Base-by-base conservation (phyloP, 345 rosid species). In the Passiflora organensis region DNA sequence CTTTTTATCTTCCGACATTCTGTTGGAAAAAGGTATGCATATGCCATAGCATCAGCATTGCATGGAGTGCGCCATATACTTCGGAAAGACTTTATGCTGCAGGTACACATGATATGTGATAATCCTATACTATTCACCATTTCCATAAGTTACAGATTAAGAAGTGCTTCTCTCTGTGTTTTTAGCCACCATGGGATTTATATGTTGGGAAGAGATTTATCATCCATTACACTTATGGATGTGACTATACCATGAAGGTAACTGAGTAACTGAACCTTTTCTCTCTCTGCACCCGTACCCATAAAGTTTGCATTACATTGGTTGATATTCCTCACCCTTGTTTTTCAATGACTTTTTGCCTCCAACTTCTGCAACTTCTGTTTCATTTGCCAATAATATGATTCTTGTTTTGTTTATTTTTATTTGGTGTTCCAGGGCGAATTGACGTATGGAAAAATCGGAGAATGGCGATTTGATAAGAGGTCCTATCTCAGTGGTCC, bases 401-500 rank as follows among this genome's bases (percentile, higher is more conserved):
- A n/a, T n/a, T n/a, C n/a, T n/a, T n/a, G n/a, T n/a, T n/a, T n/a
- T n/a, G n/a, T n/a, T 38, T 53, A 22, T 53, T 39, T 37, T 28
- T 28, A 28, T 8, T 28, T 28, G 34, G n/a, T n/a, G n/a, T n/a
- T 52, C 41, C 65, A 91, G 98, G 96, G 95, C 21, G 78, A 84
- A 76, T 78, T 87, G 70, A 84, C 90, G 43, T 88, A 88, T 71
- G 96, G 95, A 17, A 82, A 76, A 74, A 73, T 77, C 42, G 98
- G 98, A n/a, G 95, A 88, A 64, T 91, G 98, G 96, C 77, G 90
- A 63, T 91, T 91, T 43, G 96, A 91, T 78, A 88, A 91, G 84
- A 88, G 98, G 82, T 75, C 91, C 9, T 69, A 80, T 74, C 77
- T 82, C n/a, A 71, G 70, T 21, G 89, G 90, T 52, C 88, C 96